Base-by-base conservation (phyloP, 78 protist genomes). In the Polysphondylium violaceum region DNA sequence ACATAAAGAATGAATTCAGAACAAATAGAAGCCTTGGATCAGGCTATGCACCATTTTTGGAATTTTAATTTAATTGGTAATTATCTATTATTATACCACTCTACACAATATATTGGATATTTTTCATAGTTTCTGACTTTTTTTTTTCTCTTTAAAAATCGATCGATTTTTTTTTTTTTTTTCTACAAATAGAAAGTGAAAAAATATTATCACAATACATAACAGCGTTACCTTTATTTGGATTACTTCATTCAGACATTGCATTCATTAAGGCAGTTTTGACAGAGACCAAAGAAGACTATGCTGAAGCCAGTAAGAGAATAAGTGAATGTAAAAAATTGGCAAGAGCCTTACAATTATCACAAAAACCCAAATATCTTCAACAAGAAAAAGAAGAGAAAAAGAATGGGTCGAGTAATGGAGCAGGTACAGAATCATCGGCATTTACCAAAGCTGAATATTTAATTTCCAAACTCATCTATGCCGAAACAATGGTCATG, bases 401-500 rank as follows among this genome's bases (percentile, higher is more conserved):
- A 58, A 74, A 74, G 72, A 27, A 3, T 41, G 55, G 68, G 3
- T 21, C 40, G 5, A 4, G 60, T 16, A 68, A 69, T 67, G 89
- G 89, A 11, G 43, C 78, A 2, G 74, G 21, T 35, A 11, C 33
- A 0, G 5, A 27, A 21, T 40, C 41, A 40, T 59, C 53, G 29
- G 31, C 27, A 23, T 51, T 67, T 27, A 79, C 89, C n/a, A 83
- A 69, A 36, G 91, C 91, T 17, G 81, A 83, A 31, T 83, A 83
- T 51, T 71, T 83, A 40, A 83, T 83, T 59, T 21, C 78, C 27
- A 83, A 83, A 31, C 25, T 83, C 1, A 71, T 83, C 19, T 83
- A 83, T 27, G 91, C 91, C 4, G 91, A 83, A 25, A 71, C 91
- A 0, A 31, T 83, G 91, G 76, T 83, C 12, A 83, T 83, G 91